phyloP scores from a whole-genome alignment of 148 eudicot genomes.

The Nepenthes gracilis region DNA sequence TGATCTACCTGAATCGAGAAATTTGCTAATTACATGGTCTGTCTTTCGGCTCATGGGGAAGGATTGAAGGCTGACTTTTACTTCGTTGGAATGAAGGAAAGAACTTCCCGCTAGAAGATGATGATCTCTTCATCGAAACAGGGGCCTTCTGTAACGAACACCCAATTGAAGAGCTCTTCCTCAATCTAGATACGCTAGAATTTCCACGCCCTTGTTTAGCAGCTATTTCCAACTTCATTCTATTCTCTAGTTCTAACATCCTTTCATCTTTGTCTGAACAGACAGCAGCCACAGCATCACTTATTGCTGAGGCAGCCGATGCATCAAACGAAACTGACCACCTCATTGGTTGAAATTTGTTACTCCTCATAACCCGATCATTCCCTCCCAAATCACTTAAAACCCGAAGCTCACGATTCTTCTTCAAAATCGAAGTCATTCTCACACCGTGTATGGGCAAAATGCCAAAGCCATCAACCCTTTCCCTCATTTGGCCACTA shows the following conservation, averaged over 20 bases:
- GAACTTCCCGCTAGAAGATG: slow-evolving; percentile 34
- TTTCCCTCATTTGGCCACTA: slow-evolving; percentile 8
- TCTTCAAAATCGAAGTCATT: slow-evolving; percentile 2
- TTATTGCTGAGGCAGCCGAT: slow-evolving; percentile 13
- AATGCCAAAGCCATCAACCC: slow-evolving; percentile 4
- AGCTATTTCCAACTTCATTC: slow-evolving; percentile 4
- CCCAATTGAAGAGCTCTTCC: slow-evolving; percentile 28
- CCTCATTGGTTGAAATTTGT: slow-evolving; percentile 17
- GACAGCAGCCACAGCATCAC: slow-evolving; percentile 7
- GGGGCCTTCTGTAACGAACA: slow-evolving; percentile 33
- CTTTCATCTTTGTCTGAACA: slow-evolving; percentile 19
- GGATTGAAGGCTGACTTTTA: slow-evolving; percentile 34
- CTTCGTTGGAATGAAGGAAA: slow-evolving; percentile 27
- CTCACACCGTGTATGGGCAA: slow-evolving; percentile 12
- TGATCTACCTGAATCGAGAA: too few relatives aligned
- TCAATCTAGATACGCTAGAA: slow-evolving; percentile 18
- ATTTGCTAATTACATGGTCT: not conserved
- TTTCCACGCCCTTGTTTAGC: slow-evolving; percentile 5
- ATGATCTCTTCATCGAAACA: slow-evolving; percentile 47
- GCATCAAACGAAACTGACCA: slow-evolving; percentile 52
- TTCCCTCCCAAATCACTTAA: slow-evolving; percentile 42
- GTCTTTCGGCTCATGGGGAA: slow-evolving; percentile 10
- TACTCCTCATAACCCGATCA: slow-evolving; percentile 14
- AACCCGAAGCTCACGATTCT: slow-evolving; percentile 14
- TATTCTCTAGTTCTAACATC: slow-evolving; percentile 10